Conservation (phyloP, 1,284 basidiomycete genomes). For the Rhodotorula sp. region DNA sequence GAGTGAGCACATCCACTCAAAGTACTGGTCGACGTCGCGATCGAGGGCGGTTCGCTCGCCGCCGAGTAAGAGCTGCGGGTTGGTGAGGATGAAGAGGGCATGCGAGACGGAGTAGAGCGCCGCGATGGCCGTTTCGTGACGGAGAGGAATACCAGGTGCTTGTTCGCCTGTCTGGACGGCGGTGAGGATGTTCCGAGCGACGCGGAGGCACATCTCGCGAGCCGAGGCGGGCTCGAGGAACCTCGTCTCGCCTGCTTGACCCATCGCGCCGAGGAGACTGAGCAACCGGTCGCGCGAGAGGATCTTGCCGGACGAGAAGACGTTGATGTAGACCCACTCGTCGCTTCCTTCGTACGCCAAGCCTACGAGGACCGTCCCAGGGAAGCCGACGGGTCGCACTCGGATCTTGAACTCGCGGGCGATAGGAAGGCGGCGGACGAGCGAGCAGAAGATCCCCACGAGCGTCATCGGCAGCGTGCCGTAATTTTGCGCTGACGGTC, state of each 20-base stretch:
- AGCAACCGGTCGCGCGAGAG: not conserved
- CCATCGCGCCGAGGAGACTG: conserved; percentile 16
- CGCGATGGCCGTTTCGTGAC: conserved; percentile 3
- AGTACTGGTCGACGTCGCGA: conserved; percentile 8
- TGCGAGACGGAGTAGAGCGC: conserved; percentile 25
- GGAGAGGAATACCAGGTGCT: not conserved
- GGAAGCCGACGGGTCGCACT: conserved; percentile 26
- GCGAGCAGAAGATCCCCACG: conserved; percentile 35
- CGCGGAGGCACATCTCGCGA: conserved; percentile 30
- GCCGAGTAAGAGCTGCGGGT: not conserved
- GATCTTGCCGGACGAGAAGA: conserved; percentile 11
- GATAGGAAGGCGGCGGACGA: conserved; percentile 23
- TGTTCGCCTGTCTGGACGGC: conserved; percentile 28
- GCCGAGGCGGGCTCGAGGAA: conserved; percentile 22
- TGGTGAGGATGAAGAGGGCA: conserved; percentile 21
- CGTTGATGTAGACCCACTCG: conserved; percentile 27
- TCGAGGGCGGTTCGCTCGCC: not conserved
- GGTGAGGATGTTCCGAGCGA: conserved; percentile 34
- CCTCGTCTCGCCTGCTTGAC: not conserved
- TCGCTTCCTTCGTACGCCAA: conserved; percentile 2
- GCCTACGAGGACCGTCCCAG: conserved; percentile 25
- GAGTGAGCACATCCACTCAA: conserved; percentile 28
- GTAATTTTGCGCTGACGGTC: not conserved
- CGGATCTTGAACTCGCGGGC: conserved; percentile 12
- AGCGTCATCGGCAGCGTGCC: conserved; percentile 37